Conservation (phyloP, 805 yeast species). For the Teunomyces barrocoloradensis region DNA sequence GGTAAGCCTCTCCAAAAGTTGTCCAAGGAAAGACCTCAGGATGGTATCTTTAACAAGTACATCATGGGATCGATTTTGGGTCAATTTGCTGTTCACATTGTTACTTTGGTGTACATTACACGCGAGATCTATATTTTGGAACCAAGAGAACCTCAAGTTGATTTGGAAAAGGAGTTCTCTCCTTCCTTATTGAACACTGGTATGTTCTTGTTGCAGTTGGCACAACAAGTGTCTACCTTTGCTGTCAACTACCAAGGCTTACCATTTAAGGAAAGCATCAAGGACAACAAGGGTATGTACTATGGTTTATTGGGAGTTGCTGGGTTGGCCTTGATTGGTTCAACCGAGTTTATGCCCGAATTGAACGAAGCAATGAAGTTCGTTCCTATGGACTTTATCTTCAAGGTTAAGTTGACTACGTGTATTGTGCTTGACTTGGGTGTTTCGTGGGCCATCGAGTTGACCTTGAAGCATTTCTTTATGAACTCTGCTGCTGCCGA, state of each 20-base stretch:
- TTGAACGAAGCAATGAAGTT: conserved; percentile 87
- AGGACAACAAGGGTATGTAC: conserved; percentile 94
- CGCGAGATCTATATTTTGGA: conserved; percentile 80
- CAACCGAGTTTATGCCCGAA: conserved; percentile 94
- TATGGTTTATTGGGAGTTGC: conserved; percentile 92
- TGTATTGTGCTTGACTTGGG: conserved; percentile 75
- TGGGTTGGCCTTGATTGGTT: conserved; percentile 81
- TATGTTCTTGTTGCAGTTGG: conserved; percentile 87
- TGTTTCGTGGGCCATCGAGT: conserved; percentile 74
- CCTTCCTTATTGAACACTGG: conserved; percentile 96
- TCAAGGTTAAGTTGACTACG: conserved; percentile 74
- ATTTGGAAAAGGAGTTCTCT: conserved; percentile 79
- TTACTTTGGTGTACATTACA: conserved; percentile 78
- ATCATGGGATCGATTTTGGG: conserved; percentile 98
- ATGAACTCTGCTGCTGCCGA: conserved; percentile 92
- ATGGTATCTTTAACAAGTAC: conserved; percentile 91
- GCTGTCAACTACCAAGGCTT: conserved; percentile 97
- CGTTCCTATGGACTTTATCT: conserved; percentile 74
- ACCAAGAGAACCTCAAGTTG: conserved; percentile 89
- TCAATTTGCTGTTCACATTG: conserved; percentile 91
- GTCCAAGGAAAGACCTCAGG: conserved; percentile 93
- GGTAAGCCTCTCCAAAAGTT: conserved; percentile 87
- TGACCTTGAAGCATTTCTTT: conserved; percentile 76
- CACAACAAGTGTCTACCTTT: conserved; percentile 96
- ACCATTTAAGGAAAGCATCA: conserved; percentile 90